Evolutionary conservation across 495 filamentous ascomycete genomes (phyloP), one percentile per base, ranked within the genome.

Genomic region (Trichoderma asperelloides): DNA sequence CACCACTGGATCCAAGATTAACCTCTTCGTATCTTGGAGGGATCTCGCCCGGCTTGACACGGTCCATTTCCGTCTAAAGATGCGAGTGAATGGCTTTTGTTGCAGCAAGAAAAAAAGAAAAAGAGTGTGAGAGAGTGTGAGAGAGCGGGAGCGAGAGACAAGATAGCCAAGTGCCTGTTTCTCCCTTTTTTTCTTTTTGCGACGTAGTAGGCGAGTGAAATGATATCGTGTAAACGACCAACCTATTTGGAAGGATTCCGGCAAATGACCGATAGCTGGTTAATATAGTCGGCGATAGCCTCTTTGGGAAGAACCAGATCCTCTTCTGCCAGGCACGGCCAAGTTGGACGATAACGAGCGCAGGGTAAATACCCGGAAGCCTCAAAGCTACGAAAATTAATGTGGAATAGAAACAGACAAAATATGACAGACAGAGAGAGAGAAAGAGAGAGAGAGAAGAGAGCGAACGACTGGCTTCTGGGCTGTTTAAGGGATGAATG

Each of bases 221-320:
- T 7, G 33, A 37, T 37, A 37, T 37, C 33, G 33, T 37, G 33
- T 37, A 37, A 3, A 37, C 33, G 33, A 37, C 55, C 8, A 60
- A 28, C 4, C 23, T 6, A 30, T 60, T 21, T 18, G 55, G 13
- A 21, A n/a, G 23, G 15, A 60, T 21, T 60, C 55, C 27, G 8
- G 55, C 55, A 23, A 60, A 60, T 60, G 23, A 18, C 8, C 27
- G 55, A 8, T 13, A 30, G 6, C 6, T 55, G 55, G 55, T 60
- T 60, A 60, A 47, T 47, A n/a, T 47, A 13, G n/a, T n/a, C 43
- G 55, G 55, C 55, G 55, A 60, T 60, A 33, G 3, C 55, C 55
- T 28, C 8, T 60, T 60, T 60, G 23, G 55, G 55, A 60, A 60
- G 11, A 30, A 60, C 1, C 49, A 55, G 21, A 51, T n/a, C 47